phyloP scores from a whole-genome alignment of 345 rosid species.

The Ailanthus altissimus region DNA sequence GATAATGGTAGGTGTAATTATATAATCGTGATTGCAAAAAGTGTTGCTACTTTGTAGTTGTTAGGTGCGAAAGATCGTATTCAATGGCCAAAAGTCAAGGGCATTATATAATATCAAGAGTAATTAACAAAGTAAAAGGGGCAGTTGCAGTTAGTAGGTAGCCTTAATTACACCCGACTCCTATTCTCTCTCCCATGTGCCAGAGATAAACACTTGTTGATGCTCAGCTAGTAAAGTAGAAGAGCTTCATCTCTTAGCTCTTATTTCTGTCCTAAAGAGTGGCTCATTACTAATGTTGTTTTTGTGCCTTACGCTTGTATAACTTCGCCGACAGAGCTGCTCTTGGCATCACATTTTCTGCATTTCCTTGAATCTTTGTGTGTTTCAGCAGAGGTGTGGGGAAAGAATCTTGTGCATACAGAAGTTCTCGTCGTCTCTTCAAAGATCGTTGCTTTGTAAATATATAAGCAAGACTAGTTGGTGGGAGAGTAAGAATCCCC shows the following conservation, averaged over 20 bases:
- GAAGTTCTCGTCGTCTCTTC: not conserved
- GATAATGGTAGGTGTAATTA: not conserved
- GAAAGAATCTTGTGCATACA: slow-evolving; percentile 21
- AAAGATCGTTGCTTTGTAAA: slow-evolving; percentile 4
- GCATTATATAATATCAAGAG: not conserved
- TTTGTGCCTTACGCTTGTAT: not conserved
- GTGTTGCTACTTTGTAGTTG: not conserved
- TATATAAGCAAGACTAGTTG: too few relatives aligned
- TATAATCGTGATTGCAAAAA: not conserved
- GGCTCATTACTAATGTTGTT: too few relatives aligned
- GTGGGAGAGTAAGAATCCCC: too few relatives aligned
- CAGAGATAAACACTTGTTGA: not conserved
- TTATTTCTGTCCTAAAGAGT: too few relatives aligned
- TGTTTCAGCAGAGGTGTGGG: not conserved
- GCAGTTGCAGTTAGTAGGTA: not conserved
- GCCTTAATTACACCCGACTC: slow-evolving; percentile 17
- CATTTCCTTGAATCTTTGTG: slow-evolving; percentile 15
- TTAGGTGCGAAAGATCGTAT: too few relatives aligned
- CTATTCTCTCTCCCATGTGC: not conserved
- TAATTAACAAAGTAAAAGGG: not conserved
- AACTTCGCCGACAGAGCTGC: slow-evolving; percentile 9
- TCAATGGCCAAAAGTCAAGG: not conserved
- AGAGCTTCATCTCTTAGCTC: not conserved
- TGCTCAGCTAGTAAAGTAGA: not conserved
- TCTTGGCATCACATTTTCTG: slow-evolving; percentile 11